phyloP scores from a whole-genome alignment of 371 early-diverging fungal genomes.

The Lichtheimia ramosa region DNA sequence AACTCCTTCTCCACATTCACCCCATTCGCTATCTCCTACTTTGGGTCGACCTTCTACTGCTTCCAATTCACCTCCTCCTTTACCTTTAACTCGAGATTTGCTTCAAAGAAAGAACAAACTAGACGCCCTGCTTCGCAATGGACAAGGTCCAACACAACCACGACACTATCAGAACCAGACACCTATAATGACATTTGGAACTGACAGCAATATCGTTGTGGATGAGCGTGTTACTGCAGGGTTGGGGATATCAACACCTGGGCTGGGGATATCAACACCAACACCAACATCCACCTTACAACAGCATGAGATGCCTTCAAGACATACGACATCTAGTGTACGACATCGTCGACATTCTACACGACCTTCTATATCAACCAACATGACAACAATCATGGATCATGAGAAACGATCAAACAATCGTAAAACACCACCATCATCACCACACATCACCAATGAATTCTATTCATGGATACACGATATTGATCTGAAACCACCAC shows the following conservation, averaged over 20 bases:
- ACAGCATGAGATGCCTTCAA: neutral
- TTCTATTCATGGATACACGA: slow-evolving; percentile 12
- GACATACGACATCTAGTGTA: slow-evolving; percentile 2
- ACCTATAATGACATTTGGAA: slow-evolving; percentile 10
- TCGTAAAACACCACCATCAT: slow-evolving; percentile 8
- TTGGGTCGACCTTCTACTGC: neutral
- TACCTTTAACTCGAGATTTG: slow-evolving; percentile 49
- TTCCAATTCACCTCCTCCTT: slow-evolving; percentile 12
- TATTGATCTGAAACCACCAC: slow-evolving; percentile 9
- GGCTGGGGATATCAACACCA: neutral
- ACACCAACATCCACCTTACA: neutral
- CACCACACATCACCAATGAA: slow-evolving; percentile 9
- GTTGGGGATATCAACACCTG: slow-evolving; percentile 24
- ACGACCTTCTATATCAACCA: slow-evolving; percentile 9
- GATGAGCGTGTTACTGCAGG: slow-evolving; percentile 43
- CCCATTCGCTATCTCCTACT: slow-evolving; percentile 12
- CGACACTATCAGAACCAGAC: neutral
- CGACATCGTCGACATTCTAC: neutral
- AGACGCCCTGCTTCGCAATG: slow-evolving; percentile 27
- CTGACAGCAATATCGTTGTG: slow-evolving; percentile 15
- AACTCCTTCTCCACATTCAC: slow-evolving; percentile 14
- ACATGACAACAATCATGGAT: slow-evolving; percentile 1
- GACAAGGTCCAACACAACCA: slow-evolving; percentile 4
- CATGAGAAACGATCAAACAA: neutral
- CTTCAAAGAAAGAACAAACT: slow-evolving; percentile 42